Evolutionary conservation across 202 grass and related monocot genomes (phyloP), one percentile per base, ranked within the genome.

Genomic region (Panicum virgatum): DNA sequence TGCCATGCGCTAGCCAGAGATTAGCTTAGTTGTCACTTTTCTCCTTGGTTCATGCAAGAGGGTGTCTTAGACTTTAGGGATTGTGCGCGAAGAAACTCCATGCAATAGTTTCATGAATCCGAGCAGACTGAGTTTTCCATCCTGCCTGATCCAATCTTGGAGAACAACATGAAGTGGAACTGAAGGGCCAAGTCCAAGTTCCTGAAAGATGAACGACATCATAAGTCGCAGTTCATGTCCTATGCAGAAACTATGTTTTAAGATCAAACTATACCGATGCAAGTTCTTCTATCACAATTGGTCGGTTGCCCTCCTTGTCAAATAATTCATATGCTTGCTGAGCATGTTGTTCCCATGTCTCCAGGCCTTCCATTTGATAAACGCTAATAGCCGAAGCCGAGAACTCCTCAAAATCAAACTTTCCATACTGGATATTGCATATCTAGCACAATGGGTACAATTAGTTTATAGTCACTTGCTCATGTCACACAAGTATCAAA

Each of bases 21-120:
- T 69, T 51, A 77, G 66, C 29, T 78, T 73, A 78, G 66, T 13
- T 63, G 57, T 76, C 71, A 87, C 29, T 51, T 20, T 48, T 38
- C 42, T 40, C 14, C 78, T 15, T 69, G 68, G 43, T 59, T 50
- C 38, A 29, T 66, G 60, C 56, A 57, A 66, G 67, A 62, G 48
- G 45, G 69, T 61, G 50, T 60, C 52, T 59, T 86, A 89, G 69
- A 78, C 78, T 93, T 91, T 98, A 8, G 79, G 75, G 61, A 86
- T 82, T 15, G 65, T 10, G n/a, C 92, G 92, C 1, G 88, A 88
- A 74, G 95, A 93, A 79, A 94, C 74, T 48, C 95, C 95, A 46
- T 98, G 95, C 67, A 98, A 58, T 52, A 98, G 95, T 87, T 98
- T 98, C 32, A 94, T 78, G 66, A 98, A 98, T 38, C 95, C 95